Percentiles rank a stretch among this genome's conserved stretches.
Evolutionary conservation across 805 yeast species (phyloP).

Genomic region (Saccharomyces cerevisiae): DNA sequence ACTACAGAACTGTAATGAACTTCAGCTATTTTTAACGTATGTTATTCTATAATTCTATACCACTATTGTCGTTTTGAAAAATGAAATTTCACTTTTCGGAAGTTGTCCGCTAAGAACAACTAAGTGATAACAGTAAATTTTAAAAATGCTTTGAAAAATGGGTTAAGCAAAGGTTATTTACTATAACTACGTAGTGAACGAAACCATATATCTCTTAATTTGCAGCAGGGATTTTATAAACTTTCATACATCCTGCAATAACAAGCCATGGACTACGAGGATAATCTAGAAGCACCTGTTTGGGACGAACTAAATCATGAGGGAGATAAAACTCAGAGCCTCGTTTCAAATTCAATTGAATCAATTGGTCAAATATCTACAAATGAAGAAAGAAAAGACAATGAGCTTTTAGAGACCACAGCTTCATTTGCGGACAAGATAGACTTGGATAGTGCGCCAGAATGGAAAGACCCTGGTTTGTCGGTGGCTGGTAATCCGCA

Average conservation of each 20-base stretch:
- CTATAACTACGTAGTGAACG: background rate
- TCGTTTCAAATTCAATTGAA: slow-evolving; percentile 15
- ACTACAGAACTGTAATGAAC: background rate
- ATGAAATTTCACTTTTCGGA: background rate
- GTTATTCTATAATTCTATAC: background rate
- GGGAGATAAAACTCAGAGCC: slow-evolving; percentile 4
- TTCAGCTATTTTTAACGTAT: background rate
- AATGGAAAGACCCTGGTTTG: background rate
- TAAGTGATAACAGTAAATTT: background rate
- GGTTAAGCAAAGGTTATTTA: background rate
- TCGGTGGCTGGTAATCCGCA: slow-evolving; percentile 12
- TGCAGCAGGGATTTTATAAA: background rate
- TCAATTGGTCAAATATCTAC: slow-evolving; percentile 10
- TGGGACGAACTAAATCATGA: slow-evolving; percentile 27
- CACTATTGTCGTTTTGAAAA: background rate
- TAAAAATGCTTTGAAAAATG: background rate
- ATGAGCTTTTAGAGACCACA: background rate
- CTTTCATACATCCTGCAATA: background rate
- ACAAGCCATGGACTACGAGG: slow-evolving; percentile 20
- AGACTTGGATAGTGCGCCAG: background rate
- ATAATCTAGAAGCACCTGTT: slow-evolving; percentile 26
- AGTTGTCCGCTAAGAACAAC: background rate
- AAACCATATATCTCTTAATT: background rate
- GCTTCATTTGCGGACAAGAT: background rate
- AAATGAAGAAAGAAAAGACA: slow-evolving; percentile 13